Base-by-base conservation (phyloP, 2,329 filamentous ascomycete genomes). In the Curvularia sp. region DNA sequence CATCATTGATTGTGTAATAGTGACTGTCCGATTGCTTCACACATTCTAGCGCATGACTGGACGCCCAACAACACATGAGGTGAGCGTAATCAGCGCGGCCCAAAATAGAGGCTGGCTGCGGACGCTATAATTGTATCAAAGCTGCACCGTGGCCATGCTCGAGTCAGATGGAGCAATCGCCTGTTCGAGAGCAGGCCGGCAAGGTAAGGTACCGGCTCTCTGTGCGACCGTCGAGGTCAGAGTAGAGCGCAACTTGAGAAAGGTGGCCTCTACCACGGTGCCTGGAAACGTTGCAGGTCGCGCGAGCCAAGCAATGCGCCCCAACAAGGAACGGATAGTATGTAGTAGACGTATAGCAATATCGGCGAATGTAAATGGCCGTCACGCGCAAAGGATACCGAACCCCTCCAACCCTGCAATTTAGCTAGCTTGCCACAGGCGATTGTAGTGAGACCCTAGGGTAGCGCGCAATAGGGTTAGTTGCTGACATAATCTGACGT, bases 401-500 rank as follows among this genome's bases (percentile, higher is more conserved):
- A 26, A 26, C 15, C 33, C n/a, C 39, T 57, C 18, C 38, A 49
- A 44, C 35, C 49, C 47, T 58, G 59, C 59, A 55, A 61, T 58
- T 39, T 51, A 49, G 43, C 22, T 49, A 58, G 49, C 49, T 46
- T 53, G 51, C 42, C 49, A 55, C 48, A 54, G 52, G 55, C 49
- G 31, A 35, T 6, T 33, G 22, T 50, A 58, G 56, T 55, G 51
- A 50, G 56, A 58, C 56, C 49, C 31, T 22, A 44, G 47, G 41
- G 55, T 49, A 49, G 35, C 39, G 56, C 56, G 51, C 46, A 58
- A 58, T 46, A 44, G 56, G 56, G 20, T 58, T 41, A 42, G 39
- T 30, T 41, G 65, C 67, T 69, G 64, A 67, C 63, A 65, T 64
- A 63, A 63, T 63, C 57, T 46, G 33, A 44, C 55, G 54, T 60